Base-by-base conservation (phyloP, 2,329 filamentous ascomycete genomes). In the Fusarium sp. region DNA sequence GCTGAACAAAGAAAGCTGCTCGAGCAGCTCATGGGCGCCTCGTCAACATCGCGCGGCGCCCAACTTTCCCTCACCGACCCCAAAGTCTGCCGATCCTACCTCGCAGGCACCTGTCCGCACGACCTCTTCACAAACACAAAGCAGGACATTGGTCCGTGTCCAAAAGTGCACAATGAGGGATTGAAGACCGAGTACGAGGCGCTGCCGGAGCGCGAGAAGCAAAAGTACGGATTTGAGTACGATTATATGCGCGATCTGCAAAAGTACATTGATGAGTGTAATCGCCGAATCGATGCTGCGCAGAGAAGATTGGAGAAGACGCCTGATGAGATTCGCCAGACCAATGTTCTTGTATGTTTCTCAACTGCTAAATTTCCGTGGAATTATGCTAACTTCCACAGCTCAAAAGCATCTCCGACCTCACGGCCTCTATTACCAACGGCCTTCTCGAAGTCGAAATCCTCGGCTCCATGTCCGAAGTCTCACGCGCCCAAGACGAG, bases 41-140 rank as follows among this genome's bases (percentile, higher is more conserved):
- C 91, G 59, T 87, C 91, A 62, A 86, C 88, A 61, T 91, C 91
- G 49, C 92, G 91, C 83, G 90, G 90, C 72, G 88, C 92, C 39
- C 92, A 97, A 80, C 88, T 98, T 74, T 91, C 92, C 69, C 92
- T 99, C 75, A 96, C 90, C 63, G 96, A 98, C 80, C 87, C 92
- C 55, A 98, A 97, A 82, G 93, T 97, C 74, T 99, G 96, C 85
- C 93, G 94, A 57, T 98, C 95, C 18, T 98, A 95, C 80, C 88
- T 99, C 50, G 94, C 89, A 67, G 96, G 96, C 74, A 97, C 93
- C 62, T 99, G 96, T 80, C 96, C 96, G 1, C 95, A 98, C 85
- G 96, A 99, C 79, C 93, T 99, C 77, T 99, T 99, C 87, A 99
- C 95, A 71, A 99, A 99, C 83, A 99, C 96, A 45, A 98, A 98